Base-by-base conservation (phyloP, 371 early-diverging fungal genomes). In the Mortierella sp. region DNA sequence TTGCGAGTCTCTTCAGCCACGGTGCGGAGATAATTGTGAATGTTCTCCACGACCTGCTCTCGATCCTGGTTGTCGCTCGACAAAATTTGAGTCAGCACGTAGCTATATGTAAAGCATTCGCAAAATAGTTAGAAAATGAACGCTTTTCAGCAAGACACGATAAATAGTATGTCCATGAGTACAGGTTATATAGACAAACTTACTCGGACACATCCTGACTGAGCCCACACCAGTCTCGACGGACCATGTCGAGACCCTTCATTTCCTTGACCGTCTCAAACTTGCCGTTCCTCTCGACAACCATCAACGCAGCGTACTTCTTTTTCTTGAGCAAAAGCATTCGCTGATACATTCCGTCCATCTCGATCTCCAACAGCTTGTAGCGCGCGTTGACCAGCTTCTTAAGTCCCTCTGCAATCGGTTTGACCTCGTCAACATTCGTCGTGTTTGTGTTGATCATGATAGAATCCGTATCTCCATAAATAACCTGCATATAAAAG, bases 381-480 rank as follows among this genome's bases (percentile, higher is more conserved):
- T 99, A 99, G 26, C 91, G 87, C 46, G 92, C 89, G 79, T 99
- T 99, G 55, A 99, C 98, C 27, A 84, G 83, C 55, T 90, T 84
- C 67, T 93, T 93, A 56, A 99, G 83, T 26, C 87, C 81, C 7
- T 87, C 80, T 14, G 96, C 98, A 42, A 97, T 87, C 41, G 95
- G 89, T 46, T 90, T 86, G 48, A 94, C 97, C 47, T 93, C 85
- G 2, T 79, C 78, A 0, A 95, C 69, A n/a, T 93, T 88, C 12
- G 72, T 82, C n/a, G 92, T 89, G 62, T 92, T 90, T 6, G 99
- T 99, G 78, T 99, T 85, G 50, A 99, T 97, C 99, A 99, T 99
- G 64, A 99, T 97, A 4, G 99, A 99, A 83, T 99, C 99, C 0
- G 99, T 99, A 81, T 99, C 99, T 70, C 99, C 99, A 82, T 99